Conservation (phyloP, 345 rosid species). For the Lumnitzera racemosa region DNA sequence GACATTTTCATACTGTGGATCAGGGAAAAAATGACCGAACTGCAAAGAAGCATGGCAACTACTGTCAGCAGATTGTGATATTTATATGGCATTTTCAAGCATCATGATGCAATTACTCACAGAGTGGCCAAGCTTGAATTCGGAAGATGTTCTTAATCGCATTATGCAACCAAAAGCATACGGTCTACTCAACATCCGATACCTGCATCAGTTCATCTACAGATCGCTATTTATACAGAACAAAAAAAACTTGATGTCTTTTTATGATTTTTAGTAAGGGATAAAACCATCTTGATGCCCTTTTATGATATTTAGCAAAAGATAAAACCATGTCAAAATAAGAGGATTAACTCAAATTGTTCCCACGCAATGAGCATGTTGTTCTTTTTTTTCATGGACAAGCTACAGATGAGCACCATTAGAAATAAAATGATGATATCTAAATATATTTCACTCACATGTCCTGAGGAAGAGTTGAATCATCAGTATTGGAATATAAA, state of each 20-base stretch:
- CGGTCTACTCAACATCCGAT: slow-evolving; percentile 87
- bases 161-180: slow-evolving; percentile 90
- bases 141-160: slow-evolving; percentile 90
- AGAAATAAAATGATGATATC: background rate
- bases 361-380: background rate
- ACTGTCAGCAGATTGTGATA: slow-evolving; percentile 11
- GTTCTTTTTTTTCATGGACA: background rate
- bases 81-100: slow-evolving; percentile 2
- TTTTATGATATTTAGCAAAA: background rate
- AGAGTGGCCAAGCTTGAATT: slow-evolving; percentile 81
- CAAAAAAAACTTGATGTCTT: background rate
- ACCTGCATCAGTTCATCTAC: slow-evolving; percentile 32
- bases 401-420: background rate
- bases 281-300: background rate
- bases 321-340: background rate
- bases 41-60: slow-evolving; percentile 29
- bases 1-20: slow-evolving; percentile 95
- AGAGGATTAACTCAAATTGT: no score
- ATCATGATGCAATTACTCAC: slow-evolving; percentile 35
- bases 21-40: slow-evolving; percentile 98
- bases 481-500: slow-evolving; percentile 83
- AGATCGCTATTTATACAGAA: background rate
- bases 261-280: slow-evolving; percentile 1
- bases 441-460: slow-evolving; percentile 50
- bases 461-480: slow-evolving; percentile 98